Percentiles rank a stretch among this genome's conserved stretches.
These are phyloP conservation scores for Annulohypoxylon stygium DNA, from an alignment of 495 filamentous ascomycete species.

Conservation along the genomic window DNA sequence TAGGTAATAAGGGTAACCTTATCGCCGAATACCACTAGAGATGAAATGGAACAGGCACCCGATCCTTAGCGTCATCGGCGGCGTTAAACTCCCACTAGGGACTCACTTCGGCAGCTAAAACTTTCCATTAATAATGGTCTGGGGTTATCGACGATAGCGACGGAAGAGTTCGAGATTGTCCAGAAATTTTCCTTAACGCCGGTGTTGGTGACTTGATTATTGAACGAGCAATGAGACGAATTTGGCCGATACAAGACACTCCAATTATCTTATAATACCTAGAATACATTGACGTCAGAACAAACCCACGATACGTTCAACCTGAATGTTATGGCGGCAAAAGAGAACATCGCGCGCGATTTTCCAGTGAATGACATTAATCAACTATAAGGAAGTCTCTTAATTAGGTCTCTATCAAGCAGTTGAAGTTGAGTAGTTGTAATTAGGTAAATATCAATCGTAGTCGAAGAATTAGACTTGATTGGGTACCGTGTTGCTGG, in stretches of 20 bases:
- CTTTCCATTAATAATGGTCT: conserved; percentile 1
- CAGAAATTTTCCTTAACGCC: background rate
- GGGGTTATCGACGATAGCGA: background rate
- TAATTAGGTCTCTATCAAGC: no score
- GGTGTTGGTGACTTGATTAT: background rate
- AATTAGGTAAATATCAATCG: background rate
- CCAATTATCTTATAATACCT: no score
- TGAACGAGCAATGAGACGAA: no score
- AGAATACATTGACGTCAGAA: no score
- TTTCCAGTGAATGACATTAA: no score
- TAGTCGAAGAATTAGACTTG: conserved; percentile 1
- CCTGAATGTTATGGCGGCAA: no score
- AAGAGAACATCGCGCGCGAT: no score
- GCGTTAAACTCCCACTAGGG: background rate
- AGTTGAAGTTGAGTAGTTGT: background rate
- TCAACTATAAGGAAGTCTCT: no score
- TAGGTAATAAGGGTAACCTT: background rate
- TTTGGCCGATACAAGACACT: no score
- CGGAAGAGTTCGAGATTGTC: background rate
- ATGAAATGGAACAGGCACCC: background rate
- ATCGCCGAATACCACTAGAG: conserved; percentile 3
- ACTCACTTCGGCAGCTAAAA: conserved; percentile 8
- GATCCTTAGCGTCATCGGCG: background rate
- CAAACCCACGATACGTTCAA: no score
- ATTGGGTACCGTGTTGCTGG: conserved; percentile 21